Evolutionary conservation across 768 basidiomycete species (phyloP).

Genomic region (Suillus alpinus): DNA sequence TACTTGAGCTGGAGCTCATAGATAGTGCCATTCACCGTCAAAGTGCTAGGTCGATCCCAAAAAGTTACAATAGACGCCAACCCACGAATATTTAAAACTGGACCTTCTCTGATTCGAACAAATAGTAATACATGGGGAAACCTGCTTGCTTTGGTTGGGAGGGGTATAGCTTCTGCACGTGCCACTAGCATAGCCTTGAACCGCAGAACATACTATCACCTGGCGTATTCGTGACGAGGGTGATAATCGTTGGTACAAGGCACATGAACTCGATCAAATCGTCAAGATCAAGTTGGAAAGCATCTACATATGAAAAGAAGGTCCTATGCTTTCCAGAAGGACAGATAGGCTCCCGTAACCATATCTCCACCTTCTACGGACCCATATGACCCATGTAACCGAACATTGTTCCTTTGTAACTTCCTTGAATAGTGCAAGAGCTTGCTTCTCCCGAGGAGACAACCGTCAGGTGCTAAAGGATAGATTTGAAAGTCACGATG

Average conservation of each 20-base stretch:
- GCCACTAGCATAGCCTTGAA: background rate
- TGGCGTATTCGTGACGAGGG: background rate
- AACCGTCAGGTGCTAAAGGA: background rate
- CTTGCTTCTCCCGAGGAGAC: background rate
- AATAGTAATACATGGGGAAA: background rate
- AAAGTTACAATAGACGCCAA: background rate
- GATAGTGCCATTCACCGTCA: background rate
- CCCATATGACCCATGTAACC: background rate
- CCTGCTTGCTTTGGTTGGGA: background rate
- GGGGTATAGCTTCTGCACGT: background rate
- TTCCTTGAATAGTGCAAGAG: background rate
- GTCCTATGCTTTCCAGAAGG: background rate
- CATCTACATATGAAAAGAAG: background rate
- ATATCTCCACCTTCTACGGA: background rate
- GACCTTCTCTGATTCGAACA: background rate
- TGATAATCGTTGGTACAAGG: background rate
- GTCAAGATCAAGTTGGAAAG: background rate
- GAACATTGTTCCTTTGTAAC: background rate
- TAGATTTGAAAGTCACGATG: background rate
- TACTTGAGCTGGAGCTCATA: constrained; percentile 18
- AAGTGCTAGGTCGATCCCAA: background rate
- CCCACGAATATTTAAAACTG: constrained; percentile 2
- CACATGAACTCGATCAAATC: constrained; percentile 1
- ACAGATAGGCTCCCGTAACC: background rate
- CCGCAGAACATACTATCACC: background rate